Evolutionary conservation across 805 yeast species (phyloP).

Genomic region (Pichia paraexigua): DNA sequence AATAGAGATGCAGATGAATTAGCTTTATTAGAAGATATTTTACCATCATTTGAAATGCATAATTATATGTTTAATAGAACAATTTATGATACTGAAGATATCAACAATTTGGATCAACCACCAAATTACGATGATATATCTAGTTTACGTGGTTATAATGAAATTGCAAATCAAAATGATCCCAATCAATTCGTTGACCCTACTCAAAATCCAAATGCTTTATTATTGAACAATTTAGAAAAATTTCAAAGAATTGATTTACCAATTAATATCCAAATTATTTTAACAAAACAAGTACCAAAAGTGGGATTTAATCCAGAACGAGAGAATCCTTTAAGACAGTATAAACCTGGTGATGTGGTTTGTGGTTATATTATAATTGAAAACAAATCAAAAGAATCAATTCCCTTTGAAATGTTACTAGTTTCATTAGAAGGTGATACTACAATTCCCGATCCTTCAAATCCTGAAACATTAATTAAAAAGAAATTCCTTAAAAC

Average conservation of each 20-base stretch:
- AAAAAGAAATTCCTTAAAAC: slow-evolving; percentile 35
- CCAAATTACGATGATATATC: slow-evolving; percentile 19
- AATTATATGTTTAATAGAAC: slow-evolving; percentile 30
- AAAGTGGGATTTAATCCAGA: slow-evolving; percentile 12
- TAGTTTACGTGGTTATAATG: background rate
- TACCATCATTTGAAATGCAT: slow-evolving; percentile 68
- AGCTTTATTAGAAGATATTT: slow-evolving; percentile 34
- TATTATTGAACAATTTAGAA: slow-evolving; percentile 24
- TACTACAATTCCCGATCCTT: slow-evolving; percentile 18
- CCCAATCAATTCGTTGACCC: slow-evolving; percentile 15
- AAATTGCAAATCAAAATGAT: background rate
- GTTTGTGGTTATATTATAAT: slow-evolving; percentile 49
- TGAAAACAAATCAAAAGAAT: slow-evolving; percentile 32
- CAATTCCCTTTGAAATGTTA: slow-evolving; percentile 56
- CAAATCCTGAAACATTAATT: slow-evolving; percentile 4
- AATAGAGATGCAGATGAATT: background rate
- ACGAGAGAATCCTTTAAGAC: slow-evolving; percentile 34
- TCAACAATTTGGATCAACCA: slow-evolving; percentile 8
- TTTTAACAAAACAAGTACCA: slow-evolving; percentile 38
- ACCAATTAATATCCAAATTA: slow-evolving; percentile 21
- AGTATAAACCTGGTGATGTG: slow-evolving; percentile 61
- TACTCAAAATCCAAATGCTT: slow-evolving; percentile 14
- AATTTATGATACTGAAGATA: slow-evolving; percentile 12
- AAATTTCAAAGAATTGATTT: slow-evolving; percentile 17
- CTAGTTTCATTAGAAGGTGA: slow-evolving; percentile 50